phyloP scores from a whole-genome alignment of 139 green algal species.

The Chlamydomonas sp. region DNA sequence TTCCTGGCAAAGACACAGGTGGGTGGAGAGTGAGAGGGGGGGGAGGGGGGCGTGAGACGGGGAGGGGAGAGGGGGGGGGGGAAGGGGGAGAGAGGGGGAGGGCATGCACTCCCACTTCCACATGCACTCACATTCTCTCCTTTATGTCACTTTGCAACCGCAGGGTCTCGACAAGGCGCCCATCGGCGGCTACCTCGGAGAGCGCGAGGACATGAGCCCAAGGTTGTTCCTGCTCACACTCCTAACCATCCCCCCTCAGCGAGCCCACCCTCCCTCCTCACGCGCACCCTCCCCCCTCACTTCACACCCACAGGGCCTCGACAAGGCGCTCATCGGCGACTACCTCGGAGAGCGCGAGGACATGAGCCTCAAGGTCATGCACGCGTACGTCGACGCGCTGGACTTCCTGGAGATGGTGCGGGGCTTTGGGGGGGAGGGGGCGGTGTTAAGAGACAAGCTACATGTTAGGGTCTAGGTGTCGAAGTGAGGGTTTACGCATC shows the following conservation, averaged over 20 bases:
- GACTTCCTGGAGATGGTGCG: slow-evolving; percentile 73
- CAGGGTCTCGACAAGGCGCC: slow-evolving; percentile 85
- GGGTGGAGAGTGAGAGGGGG: no score
- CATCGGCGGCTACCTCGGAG: slow-evolving; percentile 94
- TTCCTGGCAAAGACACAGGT: slow-evolving; percentile 63
- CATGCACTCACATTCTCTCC: no score
- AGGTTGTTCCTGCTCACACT: no score
- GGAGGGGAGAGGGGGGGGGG: no score
- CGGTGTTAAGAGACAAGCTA: no score
- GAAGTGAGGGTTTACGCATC: no score
- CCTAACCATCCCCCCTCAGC: background rate
- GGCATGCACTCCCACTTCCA: no score
- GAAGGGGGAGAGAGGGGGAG: no score
- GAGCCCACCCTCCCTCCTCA: slow-evolving; percentile 19
- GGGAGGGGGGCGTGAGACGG: no score
- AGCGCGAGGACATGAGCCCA: slow-evolving; percentile 77
- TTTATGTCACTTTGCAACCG: no score
- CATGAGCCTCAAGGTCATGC: slow-evolving; percentile 88
- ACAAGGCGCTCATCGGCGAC: slow-evolving; percentile 92
- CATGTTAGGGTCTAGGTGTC: no score
- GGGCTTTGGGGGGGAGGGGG: no score
- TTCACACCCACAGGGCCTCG: slow-evolving; percentile 74
- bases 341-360: slow-evolving; percentile 96
- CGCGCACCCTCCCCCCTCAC: slow-evolving; percentile 27
- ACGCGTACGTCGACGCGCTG: slow-evolving; percentile 90